Conservation (phyloP, 805 yeast species). For the Pichia nanzhaoensis region DNA sequence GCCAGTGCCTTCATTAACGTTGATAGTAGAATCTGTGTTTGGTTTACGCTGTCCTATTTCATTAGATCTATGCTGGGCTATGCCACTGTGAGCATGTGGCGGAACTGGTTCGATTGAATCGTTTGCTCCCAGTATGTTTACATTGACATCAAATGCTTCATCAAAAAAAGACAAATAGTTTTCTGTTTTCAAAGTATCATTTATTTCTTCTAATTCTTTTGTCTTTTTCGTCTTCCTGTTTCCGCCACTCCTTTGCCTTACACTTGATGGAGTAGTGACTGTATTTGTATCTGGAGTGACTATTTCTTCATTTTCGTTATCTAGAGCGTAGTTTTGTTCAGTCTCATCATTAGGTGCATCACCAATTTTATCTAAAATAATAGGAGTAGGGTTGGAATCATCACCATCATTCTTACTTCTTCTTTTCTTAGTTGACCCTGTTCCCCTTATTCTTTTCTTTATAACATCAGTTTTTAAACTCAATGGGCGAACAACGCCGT, state of each 20-base stretch:
- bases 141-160: slow-evolving; percentile 3
- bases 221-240: neutral
- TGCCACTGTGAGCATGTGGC: neutral
- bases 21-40: no score
- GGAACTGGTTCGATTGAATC: no score
- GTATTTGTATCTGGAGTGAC: no score
- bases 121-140: neutral
- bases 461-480: slow-evolving; percentile 60
- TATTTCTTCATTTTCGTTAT: slow-evolving; percentile 16
- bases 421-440: slow-evolving; percentile 23
- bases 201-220: neutral
- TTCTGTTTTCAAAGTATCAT: neutral
- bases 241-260: neutral
- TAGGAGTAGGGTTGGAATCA: slow-evolving; percentile 42
- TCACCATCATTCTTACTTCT: slow-evolving; percentile 38
- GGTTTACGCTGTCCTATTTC: neutral
- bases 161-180: slow-evolving; percentile 15
- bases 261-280: neutral
- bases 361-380: slow-evolving; percentile 10
- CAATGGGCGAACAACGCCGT: slow-evolving; percentile 92
- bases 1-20: neutral
- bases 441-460: slow-evolving; percentile 75
- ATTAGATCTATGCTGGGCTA: no score
- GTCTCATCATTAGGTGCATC: slow-evolving; percentile 3
- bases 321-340: slow-evolving; percentile 3